Conservation (phyloP, 768 basidiomycete species). For the Inosperma sp. region DNA sequence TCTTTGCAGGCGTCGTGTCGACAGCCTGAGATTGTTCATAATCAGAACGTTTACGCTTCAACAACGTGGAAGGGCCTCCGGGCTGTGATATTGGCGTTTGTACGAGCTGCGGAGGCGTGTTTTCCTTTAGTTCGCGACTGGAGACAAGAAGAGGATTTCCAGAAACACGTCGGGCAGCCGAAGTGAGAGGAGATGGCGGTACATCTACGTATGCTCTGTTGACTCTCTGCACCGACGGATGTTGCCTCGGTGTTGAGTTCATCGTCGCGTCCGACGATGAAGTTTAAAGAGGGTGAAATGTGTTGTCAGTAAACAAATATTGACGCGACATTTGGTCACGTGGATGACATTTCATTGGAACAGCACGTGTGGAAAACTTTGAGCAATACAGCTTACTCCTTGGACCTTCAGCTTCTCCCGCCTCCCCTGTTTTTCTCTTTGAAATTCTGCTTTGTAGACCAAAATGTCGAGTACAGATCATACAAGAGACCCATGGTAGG, state of each 20-base stretch:
- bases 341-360: conserved; percentile 13
- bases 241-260: conserved; percentile 22
- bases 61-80: conserved; percentile 24
- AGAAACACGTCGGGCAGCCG: conserved; percentile 22
- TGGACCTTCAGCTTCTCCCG: not conserved
- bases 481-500: conserved; percentile 28
- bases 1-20: conserved; percentile 26
- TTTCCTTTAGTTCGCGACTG: conserved; percentile 43
- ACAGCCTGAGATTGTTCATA: conserved; percentile 22
- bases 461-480: conserved; percentile 28
- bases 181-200: conserved; percentile 43
- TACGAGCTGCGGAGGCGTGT: conserved; percentile 32
- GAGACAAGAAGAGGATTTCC: conserved; percentile 21
- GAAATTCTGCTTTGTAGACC: conserved; percentile 6
- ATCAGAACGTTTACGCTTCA: conserved; percentile 51
- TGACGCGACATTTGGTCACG: conserved; percentile 31
- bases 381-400: not conserved
- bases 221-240: conserved; percentile 28
- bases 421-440: conserved; percentile 8
- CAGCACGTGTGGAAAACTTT: conserved; percentile 6
- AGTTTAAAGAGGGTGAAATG: conserved; percentile 15
- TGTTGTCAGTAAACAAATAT: conserved; percentile 22
- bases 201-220: conserved; percentile 58
- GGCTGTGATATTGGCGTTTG: conserved; percentile 19
- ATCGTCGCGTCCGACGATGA: conserved; percentile 24